Evolutionary conservation across 306 rosid species (phyloP), one percentile per base, ranked within the genome.

Genomic region (Cucurbita pepo): DNA sequence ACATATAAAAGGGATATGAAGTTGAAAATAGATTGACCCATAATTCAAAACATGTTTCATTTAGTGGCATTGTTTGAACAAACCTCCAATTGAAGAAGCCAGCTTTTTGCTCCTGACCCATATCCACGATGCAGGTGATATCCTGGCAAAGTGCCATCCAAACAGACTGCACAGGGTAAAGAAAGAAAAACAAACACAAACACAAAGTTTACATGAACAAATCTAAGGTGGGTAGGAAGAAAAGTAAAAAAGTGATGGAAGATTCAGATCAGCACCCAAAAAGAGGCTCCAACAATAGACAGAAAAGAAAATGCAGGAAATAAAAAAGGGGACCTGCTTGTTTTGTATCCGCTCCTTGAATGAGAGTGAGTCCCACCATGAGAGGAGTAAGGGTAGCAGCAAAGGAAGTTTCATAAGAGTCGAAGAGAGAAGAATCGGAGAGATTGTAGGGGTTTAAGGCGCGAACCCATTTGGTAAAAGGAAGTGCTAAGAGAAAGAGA

Each of bases 31-130:
- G n/a, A n/a, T 18, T 37, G 14, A 37, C 13, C 54, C 6, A 73
- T 44, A 52, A 73, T 3, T n/a, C 45, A 76, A 76, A 55, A 73
- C 54, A 56, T 11, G 47, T 64, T 41, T 40, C 9, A 8, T 41
- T 18, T 55, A 19, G 48, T 55, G 74, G 0, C 53, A 37, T 44
- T 77, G 53, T 18, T 57, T 38, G 21, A 67, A 83, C 87, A 79
- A 69, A 94, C 99, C 99, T 94, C 99, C 85, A 94, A 88, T 74
- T 94, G 93, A 79, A 94, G 72, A 72, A 94, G 89, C 99, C 99
- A 94, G 72, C 85, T 89, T 65, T 88, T 83, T 62, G 92, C 79
- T 79, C 99, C 97, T 16, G 95, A 88, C 54, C 99, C 99, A 66
- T 73, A 82, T 76, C 99, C 99, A 19, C 85, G 85, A 79, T 94